A percentile compares a stretch with the other conserved stretches of the same genome.
Evolutionary conservation across 1,284 basidiomycete species (phyloP).

Genomic region (Tetrapyrgos nigripes): DNA sequence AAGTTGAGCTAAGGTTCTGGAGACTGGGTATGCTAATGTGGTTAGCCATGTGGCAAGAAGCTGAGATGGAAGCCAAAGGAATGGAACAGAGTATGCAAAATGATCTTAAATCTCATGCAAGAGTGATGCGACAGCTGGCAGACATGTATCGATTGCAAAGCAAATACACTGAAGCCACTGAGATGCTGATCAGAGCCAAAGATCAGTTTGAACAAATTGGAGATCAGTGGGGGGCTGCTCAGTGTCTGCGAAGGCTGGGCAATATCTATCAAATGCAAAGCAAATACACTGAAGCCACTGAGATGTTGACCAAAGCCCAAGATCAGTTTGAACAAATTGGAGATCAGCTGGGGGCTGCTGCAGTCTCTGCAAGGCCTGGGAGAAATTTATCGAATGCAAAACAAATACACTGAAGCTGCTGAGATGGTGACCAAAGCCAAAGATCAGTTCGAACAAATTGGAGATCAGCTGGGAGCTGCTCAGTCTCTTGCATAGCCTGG

Average conservation of each 20-base stretch:
- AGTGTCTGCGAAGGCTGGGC: slow-evolving; percentile 12
- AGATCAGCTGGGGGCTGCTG: background rate
- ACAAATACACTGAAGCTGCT: background rate
- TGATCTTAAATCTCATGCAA: slow-evolving; percentile 4
- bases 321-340: slow-evolving; percentile 3
- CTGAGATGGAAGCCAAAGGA: background rate
- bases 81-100: background rate
- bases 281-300: slow-evolving; percentile 10
- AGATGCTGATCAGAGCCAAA: slow-evolving; percentile 4
- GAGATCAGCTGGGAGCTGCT: background rate
- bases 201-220: slow-evolving; percentile 8
- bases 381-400: background rate
- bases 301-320: slow-evolving; percentile 6
- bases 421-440: background rate
- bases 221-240: slow-evolving; percentile 10
- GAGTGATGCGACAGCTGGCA: background rate
- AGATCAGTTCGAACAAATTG: background rate
- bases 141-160: background rate
- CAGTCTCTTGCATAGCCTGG: background rate
- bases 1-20: background rate
- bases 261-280: slow-evolving; percentile 13
- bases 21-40: background rate
- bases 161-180: slow-evolving; percentile 11
- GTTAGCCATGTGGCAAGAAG: background rate
- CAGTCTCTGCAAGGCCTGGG: background rate